Evolutionary conservation across 2,329 filamentous ascomycete species (phyloP), one percentile per base, ranked within the genome.

Genomic region (Hirsutella rhossiliensis): DNA sequence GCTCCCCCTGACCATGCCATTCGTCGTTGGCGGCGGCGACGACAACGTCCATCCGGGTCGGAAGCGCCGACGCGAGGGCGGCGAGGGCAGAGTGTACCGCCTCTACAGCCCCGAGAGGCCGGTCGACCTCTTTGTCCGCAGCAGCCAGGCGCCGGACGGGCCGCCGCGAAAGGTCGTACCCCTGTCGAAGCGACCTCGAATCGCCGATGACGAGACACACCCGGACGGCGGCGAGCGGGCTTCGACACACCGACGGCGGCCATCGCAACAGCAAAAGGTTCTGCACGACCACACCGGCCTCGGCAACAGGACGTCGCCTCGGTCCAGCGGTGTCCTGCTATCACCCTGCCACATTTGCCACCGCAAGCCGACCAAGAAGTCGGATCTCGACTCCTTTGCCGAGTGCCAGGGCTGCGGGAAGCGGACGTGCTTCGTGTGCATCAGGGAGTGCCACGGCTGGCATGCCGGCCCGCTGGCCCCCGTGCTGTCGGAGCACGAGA

Each of bases 351-450:
- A 84, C 62, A 75, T 84, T 49, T 86, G 82, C 66, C 73, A 75
- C 53, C 73, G 78, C 37, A 73, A 73, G 43, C 82, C 82, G 2
- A 80, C 71, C 43, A 77, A 77, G 51, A 82, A 76, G 56, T 71
- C 70, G 6, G 79, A 85, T 45, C 68, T 85, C 30, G 79, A 83
- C 57, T 76, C 74, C 11, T 84, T 78, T 55, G 73, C 78, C 40
- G 69, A 78, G 52, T 86, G 82, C 57, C 64, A 74, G 50, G 71
- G 74, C 13, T 86, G 82, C 55, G 66, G 69, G 11, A 65, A 73
- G 48, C 68, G 79, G 37, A 76, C 80, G 1, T 86, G 82, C 56
- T 84, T 75, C 54, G 69, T 86, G n/a, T 86, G 82, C 56, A 73
- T 83, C 38, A 65, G 82, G 23, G 66, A 76, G 50, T 86, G 82